phyloP scores from a whole-genome alignment of 2,329 filamentous ascomycete species.

The Calonectria ilicicola region DNA sequence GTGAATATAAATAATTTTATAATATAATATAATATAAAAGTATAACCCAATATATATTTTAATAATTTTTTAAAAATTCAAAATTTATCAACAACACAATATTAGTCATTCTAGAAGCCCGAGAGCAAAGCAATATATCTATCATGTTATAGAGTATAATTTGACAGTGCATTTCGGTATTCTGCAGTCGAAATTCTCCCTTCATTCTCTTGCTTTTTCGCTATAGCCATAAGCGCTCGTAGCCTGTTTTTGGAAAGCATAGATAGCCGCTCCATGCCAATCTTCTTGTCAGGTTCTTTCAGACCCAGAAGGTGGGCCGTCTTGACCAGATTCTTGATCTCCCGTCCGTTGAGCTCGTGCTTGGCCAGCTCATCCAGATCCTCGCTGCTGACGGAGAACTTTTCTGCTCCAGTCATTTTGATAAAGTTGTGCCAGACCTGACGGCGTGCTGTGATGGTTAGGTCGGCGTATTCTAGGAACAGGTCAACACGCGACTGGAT shows the following conservation, averaged over 20 bases:
- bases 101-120: too few relatives aligned
- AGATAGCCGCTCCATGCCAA: not conserved
- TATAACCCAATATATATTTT: too few relatives aligned
- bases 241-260: not conserved
- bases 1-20: too few relatives aligned
- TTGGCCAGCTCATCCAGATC: not conserved
- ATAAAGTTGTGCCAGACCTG: constrained; percentile 9
- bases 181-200: too few relatives aligned
- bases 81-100: too few relatives aligned
- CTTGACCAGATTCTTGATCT: constrained; percentile 19
- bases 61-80: too few relatives aligned
- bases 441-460: not conserved
- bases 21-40: too few relatives aligned
- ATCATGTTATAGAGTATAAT: too few relatives aligned
- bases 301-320: not conserved
- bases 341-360: not conserved
- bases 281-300: not conserved
- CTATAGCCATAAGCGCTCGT: not conserved
- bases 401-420: not conserved
- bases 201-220: not conserved
- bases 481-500: constrained; percentile 55
- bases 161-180: too few relatives aligned
- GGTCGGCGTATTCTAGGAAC: constrained; percentile 47
- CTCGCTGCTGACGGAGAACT: not conserved
- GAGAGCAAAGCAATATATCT: too few relatives aligned